Base-by-base conservation (phyloP, 106 monocot species). In the Apostasia ramifera region DNA sequence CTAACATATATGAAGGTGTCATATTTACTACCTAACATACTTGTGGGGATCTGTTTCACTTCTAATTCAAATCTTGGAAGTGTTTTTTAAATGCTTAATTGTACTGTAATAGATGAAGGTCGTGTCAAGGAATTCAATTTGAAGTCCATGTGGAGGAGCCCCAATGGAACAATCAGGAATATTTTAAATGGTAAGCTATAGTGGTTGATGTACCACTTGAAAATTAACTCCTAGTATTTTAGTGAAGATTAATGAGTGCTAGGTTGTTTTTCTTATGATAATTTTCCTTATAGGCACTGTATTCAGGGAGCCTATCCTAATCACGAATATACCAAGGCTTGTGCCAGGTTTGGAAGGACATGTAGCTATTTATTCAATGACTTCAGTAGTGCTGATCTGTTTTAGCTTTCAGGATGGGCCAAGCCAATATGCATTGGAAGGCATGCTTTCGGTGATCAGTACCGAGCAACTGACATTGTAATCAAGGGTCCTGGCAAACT, bases 401-500 rank as follows among this genome's bases (percentile, higher is more conserved):
- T 47, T 8, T 68, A 26, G 26, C 26, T 71, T 63, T 66, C 73
- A 95, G 95, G 89, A 65, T 95, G 92, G 95, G 89, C 88, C 45
- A 95, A 95, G 61, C 92, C 95, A 63, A 95, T 95, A 68, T 95
- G 95, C 71, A 86, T 95, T 74, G 95, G 95, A 81, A 86, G 95
- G 59, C 95, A 95, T 91, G 95, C 95, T 67, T 95, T 95, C 72
- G 95, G 95, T 70, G 95, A 95, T 84, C 95, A 95, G 80, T 95
- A 95, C 69, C 75, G 79, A 79, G 95, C 95, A 63, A 92, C 89
- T 66, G 95, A 95, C 77, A 55, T 89, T 56, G 86, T 95, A 53
- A 73, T 95, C 51, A 91, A 89, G 65, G 95, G 91, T 55, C 95
- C 92, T 49, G 95, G 95, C n/a, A 92, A 92, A 73, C 86, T 95